Evolutionary conservation across 2,329 filamentous ascomycete genomes (phyloP), one percentile per base, ranked within the genome.

Genomic region (Exophiala dermatitidis): DNA sequence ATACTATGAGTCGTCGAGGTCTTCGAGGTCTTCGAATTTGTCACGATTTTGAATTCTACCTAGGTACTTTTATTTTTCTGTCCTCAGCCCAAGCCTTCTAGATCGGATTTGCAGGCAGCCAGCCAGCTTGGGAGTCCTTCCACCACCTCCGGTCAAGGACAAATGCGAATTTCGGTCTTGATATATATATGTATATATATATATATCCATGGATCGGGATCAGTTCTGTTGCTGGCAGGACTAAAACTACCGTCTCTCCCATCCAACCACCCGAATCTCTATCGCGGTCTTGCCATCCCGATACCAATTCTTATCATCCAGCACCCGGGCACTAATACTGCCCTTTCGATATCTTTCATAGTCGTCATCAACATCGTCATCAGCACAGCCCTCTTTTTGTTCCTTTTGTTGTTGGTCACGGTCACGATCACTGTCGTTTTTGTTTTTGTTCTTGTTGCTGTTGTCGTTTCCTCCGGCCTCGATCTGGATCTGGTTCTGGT

Each of bases 231-330:
- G 38, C n/a, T 26, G 8, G 7, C 38, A n/a, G 5, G 38, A 5
- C 19, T 50, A 19, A 19, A 19, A 19, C 19, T 36, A 50, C n/a
- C 54, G 34, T 56, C 65, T 66, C 59, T 74, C 71, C 67, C 68
- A 75, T 7, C 72, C 72, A 52, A 74, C 66, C 58, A 79, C 68
- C 65, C 75, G 72, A 42, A 77, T 71, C 30, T 72, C 72, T 30
- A 77, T 69, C 44, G 77, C 72, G 5, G 74, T 75, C 30, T 77
- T 74, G 49, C 71, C 71, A 64, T 71, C 76, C 68, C 72, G 72
- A 51, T 66, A 69, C 26, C 72, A 71, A 36, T 10, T 38, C 71
- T 62, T 60, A 9, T 74, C 69, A 46, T 63, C 57, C 3, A 65
- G 46, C 44, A n/a, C 36, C 5, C 19, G 7, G 5, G 5, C 36